Conservation (phyloP, 495 filamentous ascomycete genomes). For the Evansstolkia leycettana region DNA sequence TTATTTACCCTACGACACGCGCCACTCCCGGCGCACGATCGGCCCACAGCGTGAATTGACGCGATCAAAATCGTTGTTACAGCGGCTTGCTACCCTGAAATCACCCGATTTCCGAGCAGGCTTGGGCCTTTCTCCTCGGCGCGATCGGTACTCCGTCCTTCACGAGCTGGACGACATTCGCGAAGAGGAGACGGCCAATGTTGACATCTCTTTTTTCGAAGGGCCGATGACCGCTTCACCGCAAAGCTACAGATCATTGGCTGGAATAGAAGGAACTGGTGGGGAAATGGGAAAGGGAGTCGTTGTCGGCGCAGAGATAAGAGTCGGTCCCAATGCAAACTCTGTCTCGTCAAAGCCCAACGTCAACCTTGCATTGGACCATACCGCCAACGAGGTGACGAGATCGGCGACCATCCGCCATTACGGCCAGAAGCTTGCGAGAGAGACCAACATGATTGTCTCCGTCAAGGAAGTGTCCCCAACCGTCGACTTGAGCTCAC, state of each 20-base stretch:
- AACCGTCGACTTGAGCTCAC: constrained; percentile 8
- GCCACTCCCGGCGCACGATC: neutral
- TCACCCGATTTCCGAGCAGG: constrained; percentile 2
- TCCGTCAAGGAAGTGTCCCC: constrained; percentile 6
- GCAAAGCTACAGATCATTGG: no score
- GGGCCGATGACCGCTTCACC: constrained; percentile 1
- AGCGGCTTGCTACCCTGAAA: constrained; percentile 1
- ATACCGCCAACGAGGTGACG: neutral
- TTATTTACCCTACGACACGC: neutral
- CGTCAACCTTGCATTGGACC: neutral
- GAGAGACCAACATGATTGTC: constrained; percentile 6
- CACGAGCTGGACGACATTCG: constrained; percentile 6
- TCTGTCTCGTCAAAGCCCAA: neutral
- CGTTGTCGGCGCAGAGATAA: constrained; percentile 1
- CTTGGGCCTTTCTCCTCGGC: constrained; percentile 1
- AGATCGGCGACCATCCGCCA: constrained; percentile 2
- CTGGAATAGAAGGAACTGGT: neutral
- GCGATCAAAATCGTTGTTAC: constrained; percentile 3
- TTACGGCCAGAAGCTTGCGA: constrained; percentile 6
- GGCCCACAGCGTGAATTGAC: neutral
- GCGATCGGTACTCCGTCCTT: constrained; percentile 1
- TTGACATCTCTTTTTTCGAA: constrained; percentile 11
- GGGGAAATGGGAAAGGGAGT: neutral
- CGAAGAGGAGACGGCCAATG: constrained; percentile 5
- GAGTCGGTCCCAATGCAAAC: neutral